Percentiles rank a stretch among this genome's conserved stretches.
These are phyloP conservation scores for Paradendryphiella salina DNA, from an alignment of 2,329 filamentous ascomycete genomes.

Conservation along the genomic window DNA sequence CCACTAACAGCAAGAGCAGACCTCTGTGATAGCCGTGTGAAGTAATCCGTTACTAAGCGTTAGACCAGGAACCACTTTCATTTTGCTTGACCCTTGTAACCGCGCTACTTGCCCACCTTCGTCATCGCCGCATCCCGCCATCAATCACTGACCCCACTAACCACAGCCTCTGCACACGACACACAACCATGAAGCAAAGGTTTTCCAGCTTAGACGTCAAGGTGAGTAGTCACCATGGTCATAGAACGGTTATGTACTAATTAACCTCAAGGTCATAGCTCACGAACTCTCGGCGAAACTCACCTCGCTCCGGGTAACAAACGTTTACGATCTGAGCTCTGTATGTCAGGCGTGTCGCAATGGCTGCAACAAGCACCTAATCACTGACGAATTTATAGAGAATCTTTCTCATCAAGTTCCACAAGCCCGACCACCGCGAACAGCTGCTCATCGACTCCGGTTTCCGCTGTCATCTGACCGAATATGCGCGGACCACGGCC, in stretches of 20 bases:
- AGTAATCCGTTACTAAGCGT: constrained; percentile 15
- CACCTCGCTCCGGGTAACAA: constrained; percentile 78
- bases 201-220: constrained; percentile 80
- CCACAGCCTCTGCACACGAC: constrained; percentile 36
- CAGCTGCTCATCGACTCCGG: constrained; percentile 93
- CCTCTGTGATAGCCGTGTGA: neutral
- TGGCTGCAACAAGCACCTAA: constrained; percentile 10
- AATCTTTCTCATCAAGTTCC: constrained; percentile 93
- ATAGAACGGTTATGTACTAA: constrained; percentile 1
- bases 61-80: constrained; percentile 14
- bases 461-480: constrained; percentile 92
- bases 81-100: constrained; percentile 30
- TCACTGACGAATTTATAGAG: constrained; percentile 55
- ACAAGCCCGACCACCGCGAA: constrained; percentile 84
- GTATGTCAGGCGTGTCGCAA: constrained; percentile 43
- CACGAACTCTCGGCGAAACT: constrained; percentile 84
- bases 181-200: constrained; percentile 69
- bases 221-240: constrained; percentile 45
- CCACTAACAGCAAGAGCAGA: constrained; percentile 9
- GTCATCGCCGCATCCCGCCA: constrained; percentile 35
- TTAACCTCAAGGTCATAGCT: constrained; percentile 72
- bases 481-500: constrained; percentile 85
- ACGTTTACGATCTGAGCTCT: constrained; percentile 94
- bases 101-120: constrained; percentile 29
- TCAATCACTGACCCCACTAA: constrained; percentile 24